Evolutionary conservation across 306 rosid species (phyloP).

Genomic region (Styphnolobium japonicum): DNA sequence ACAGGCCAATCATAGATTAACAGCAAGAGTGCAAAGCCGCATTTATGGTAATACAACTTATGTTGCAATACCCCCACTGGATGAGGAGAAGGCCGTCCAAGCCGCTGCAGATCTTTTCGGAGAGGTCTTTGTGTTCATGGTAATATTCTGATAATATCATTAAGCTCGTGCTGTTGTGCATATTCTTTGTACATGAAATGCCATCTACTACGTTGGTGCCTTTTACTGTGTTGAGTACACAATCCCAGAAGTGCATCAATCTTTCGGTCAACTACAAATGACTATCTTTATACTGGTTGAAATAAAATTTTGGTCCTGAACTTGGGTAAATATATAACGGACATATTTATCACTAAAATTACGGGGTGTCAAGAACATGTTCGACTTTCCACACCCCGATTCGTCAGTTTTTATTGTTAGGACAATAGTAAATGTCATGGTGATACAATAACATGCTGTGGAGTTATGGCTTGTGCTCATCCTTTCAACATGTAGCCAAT

Average conservation of each 20-base stretch:
- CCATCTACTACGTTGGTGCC: constrained; percentile 21
- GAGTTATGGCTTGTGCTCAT: not conserved
- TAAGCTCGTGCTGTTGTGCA: constrained; percentile 49
- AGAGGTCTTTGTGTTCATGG: constrained; percentile 74
- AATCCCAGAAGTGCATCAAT: not conserved
- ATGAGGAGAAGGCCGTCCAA: constrained; percentile 72
- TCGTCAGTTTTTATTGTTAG: not conserved
- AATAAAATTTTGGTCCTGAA: not conserved
- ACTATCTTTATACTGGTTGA: not conserved
- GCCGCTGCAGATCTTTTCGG: constrained; percentile 83
- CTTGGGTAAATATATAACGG: not conserved
- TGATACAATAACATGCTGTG: not conserved
- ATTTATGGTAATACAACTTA: constrained; percentile 55
- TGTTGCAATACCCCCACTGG: constrained; percentile 46
- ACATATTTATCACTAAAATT: not conserved
- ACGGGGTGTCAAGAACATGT: not conserved
- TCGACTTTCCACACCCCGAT: not conserved
- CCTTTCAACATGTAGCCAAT: not conserved
- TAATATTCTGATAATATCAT: no score
- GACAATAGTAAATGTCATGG: not conserved
- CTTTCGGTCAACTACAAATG: not conserved
- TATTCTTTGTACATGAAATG: not conserved
- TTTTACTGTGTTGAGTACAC: constrained; percentile 12
- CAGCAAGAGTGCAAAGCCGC: constrained; percentile 48
- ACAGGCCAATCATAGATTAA: constrained; percentile 52